Conservation (phyloP, 148 eudicot species). For the Nepenthes mirabilis region DNA sequence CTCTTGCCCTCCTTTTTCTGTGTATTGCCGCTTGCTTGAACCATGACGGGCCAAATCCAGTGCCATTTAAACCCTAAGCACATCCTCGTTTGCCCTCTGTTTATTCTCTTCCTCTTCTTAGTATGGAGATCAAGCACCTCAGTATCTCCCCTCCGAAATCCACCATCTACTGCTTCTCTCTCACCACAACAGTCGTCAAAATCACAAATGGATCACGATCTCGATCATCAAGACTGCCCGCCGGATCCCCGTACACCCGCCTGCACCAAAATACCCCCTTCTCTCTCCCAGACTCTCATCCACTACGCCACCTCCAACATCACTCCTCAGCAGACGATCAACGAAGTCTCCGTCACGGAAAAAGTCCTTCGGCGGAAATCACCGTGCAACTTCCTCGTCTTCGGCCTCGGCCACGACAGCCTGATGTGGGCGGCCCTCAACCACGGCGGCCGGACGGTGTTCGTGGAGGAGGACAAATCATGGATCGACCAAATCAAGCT, state of each 20-base stretch:
- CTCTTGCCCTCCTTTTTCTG: too few species aligned
- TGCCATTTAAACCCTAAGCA: too few species aligned
- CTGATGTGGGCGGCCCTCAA: conserved; percentile 79
- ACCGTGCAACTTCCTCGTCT: conserved; percentile 76
- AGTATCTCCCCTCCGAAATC: too few species aligned
- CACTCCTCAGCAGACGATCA: conserved; percentile 70
- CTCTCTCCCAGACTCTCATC: conserved; percentile 53
- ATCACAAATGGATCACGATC: too few species aligned
- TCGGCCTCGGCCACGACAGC: conserved; percentile 80
- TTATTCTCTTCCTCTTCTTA: neutral
- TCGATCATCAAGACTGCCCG: too few species aligned
- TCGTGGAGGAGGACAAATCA: conserved; percentile 62
- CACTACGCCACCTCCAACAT: conserved; percentile 72
- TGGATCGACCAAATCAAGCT: conserved; percentile 58
- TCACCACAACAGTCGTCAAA: too few species aligned
- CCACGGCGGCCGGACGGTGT: conserved; percentile 66
- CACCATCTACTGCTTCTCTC: too few species aligned
- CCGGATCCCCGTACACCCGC: neutral
- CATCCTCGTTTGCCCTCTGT: neutral
- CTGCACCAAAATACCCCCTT: conserved; percentile 48
- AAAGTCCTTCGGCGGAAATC: conserved; percentile 41
- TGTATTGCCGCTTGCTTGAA: too few species aligned
- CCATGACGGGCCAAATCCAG: too few species aligned
- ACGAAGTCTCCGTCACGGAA: conserved; percentile 50
- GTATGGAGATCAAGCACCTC: too few species aligned